These are phyloP conservation scores for Rhodotorula glutinis DNA, from an alignment of 1,284 basidiomycete species.

Conservation along the genomic window DNA sequence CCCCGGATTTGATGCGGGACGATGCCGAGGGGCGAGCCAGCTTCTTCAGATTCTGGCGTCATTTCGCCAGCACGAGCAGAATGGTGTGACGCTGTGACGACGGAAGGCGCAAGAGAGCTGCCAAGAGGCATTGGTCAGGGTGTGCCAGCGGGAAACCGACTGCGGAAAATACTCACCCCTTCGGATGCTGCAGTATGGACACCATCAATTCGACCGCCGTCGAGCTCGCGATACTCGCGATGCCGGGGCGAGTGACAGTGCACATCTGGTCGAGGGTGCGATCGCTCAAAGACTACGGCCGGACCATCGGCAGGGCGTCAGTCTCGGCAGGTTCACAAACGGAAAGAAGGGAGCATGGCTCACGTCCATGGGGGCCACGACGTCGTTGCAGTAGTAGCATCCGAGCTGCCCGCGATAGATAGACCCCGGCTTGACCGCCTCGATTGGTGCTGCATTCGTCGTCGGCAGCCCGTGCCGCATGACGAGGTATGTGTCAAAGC, in stretches of 20 bases:
- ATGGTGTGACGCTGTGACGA: slow-evolving; percentile 26
- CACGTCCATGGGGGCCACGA: slow-evolving; percentile 92
- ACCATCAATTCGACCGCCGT: slow-evolving; percentile 89
- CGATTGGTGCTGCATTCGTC: slow-evolving; percentile 42
- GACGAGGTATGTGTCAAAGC: slow-evolving; percentile 93
- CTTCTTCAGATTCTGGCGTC: background rate
- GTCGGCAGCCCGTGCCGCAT: slow-evolving; percentile 80
- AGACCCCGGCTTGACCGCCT: background rate
- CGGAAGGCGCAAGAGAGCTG: slow-evolving; percentile 57
- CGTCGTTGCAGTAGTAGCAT: slow-evolving; percentile 98
- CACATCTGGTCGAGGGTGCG: slow-evolving; percentile 98
- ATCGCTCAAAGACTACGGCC: slow-evolving; percentile 76
- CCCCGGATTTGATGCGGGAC: slow-evolving; percentile 94
- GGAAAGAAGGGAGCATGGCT: slow-evolving; percentile 14
- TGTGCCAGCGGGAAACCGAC: background rate
- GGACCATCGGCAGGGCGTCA: background rate
- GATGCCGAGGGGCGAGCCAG: slow-evolving; percentile 65
- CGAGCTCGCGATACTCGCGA: slow-evolving; percentile 86
- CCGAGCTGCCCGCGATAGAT: slow-evolving; percentile 57
- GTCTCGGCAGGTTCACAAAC: background rate
- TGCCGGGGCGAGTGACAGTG: slow-evolving; percentile 93
- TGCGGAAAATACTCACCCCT: slow-evolving; percentile 59
- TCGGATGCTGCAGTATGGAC: slow-evolving; percentile 82
- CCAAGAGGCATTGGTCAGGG: slow-evolving; percentile 42
- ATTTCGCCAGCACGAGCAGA: background rate